Percentiles rank a stretch among this genome's conserved stretches.
These are phyloP conservation scores for Bipolaris zeicola DNA, from an alignment of 2,329 filamentous ascomycete genomes.

Conservation along the genomic window DNA sequence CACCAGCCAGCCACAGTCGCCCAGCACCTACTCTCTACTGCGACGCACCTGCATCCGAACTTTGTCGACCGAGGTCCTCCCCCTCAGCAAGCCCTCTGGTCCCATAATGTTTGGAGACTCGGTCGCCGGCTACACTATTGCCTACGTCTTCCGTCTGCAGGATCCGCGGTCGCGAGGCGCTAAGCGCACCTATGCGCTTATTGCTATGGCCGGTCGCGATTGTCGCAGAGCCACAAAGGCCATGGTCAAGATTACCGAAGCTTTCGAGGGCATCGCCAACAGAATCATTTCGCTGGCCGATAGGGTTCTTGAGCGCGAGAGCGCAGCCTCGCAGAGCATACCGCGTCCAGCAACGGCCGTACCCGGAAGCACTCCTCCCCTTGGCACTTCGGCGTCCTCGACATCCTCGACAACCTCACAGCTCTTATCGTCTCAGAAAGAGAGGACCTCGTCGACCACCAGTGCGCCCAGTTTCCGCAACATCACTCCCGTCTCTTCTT, in stretches of 20 bases:
- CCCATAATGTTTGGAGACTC: constrained; percentile 64
- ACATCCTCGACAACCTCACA: constrained; percentile 34
- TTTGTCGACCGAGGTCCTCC: constrained; percentile 62
- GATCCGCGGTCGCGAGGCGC: constrained; percentile 64
- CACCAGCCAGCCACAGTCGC: constrained; percentile 61
- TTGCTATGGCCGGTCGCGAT: constrained; percentile 62
- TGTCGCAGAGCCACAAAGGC: constrained; percentile 56
- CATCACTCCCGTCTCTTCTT: constrained; percentile 63
- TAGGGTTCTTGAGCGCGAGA: constrained; percentile 46
- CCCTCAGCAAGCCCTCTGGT: constrained; percentile 61
- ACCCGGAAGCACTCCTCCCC: constrained; percentile 36
- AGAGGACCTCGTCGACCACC: constrained; percentile 36
- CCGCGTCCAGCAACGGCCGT: constrained; percentile 39
- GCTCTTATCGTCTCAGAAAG: constrained; percentile 38
- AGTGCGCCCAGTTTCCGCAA: constrained; percentile 47
- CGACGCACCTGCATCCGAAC: constrained; percentile 64
- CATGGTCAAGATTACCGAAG: constrained; percentile 49
- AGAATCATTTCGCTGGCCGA: constrained; percentile 55
- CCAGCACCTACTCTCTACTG: constrained; percentile 60
- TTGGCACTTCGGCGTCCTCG: constrained; percentile 39
- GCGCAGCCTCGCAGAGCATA: constrained; percentile 27
- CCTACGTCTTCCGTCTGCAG: constrained; percentile 64
- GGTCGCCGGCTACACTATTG: constrained; percentile 62
- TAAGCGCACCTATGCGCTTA: constrained; percentile 62
- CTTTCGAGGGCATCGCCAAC: constrained; percentile 61